Evolutionary conservation across 768 basidiomycete genomes (phyloP).

Genomic region (Bullera alba): DNA sequence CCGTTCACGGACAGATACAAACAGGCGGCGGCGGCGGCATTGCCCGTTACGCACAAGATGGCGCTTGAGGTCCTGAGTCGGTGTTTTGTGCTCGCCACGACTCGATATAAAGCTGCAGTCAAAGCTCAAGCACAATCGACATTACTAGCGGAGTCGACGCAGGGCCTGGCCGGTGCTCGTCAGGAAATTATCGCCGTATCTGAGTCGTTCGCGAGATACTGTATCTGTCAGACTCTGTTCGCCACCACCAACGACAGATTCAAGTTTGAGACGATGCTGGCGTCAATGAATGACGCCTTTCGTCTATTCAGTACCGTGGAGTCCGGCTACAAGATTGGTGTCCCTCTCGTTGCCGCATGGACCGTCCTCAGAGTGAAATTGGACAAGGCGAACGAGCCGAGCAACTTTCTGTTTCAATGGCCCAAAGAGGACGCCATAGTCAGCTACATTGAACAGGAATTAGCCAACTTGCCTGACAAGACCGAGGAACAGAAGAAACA

Average conservation of each 20-base stretch:
- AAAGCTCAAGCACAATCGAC: too few species aligned
- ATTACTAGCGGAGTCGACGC: too few species aligned
- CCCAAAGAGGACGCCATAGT: background rate
- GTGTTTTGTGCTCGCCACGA: too few species aligned
- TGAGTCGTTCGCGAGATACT: background rate
- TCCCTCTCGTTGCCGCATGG: conserved; percentile 14
- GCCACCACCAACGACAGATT: background rate
- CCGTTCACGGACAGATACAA: too few species aligned
- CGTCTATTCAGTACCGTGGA: background rate
- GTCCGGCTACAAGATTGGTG: background rate
- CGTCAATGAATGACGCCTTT: background rate
- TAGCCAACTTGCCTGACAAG: too few species aligned
- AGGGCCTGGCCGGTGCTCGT: too few species aligned
- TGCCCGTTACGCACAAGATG: too few species aligned
- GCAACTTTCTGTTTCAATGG: background rate
- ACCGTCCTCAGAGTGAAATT: conserved; percentile 6
- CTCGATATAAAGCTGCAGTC: too few species aligned
- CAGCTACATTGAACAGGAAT: background rate
- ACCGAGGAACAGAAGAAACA: background rate
- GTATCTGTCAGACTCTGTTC: background rate
- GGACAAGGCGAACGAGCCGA: background rate
- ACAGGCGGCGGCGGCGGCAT: too few species aligned
- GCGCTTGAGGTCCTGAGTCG: too few species aligned
- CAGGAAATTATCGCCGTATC: too few species aligned
- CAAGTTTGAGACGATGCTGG: background rate